Evolutionary conservation across 345 rosid species (phyloP), one percentile per base, ranked within the genome.

Genomic region (Moricandia moricandioides): DNA sequence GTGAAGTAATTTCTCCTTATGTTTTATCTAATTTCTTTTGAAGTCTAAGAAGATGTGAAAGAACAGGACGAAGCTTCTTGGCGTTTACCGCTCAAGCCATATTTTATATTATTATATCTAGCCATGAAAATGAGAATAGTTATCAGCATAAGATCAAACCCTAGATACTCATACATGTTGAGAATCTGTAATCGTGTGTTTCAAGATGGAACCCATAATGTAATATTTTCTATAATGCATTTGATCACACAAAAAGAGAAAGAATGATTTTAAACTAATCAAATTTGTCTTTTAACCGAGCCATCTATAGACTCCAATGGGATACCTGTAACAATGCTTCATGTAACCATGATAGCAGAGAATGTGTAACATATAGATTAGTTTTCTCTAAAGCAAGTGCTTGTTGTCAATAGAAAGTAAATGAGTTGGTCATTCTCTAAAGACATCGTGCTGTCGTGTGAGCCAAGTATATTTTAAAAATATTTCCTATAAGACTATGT

Each of bases 361-460:
- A 30, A 18, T 17, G 13, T 35, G 30, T 35, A 3, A 57, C 6
- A 14, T 37, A 14, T 37, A 14, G 4, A 66, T 2, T 26, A 62
- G 29, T 56, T 54, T 10, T 39, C 6, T 40, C 17, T 27, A 4
- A 52, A 55, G 14, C 60, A 55, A 55, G 29, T 24, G 31, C 24
- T 10, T 21, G 13, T 24, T 21, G 27, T 24, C 60, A 21, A 55
- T 18, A 55, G 12, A 55, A 55, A 55, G n/a, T 24, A 45, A 45
- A 13, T 45, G 60, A 55, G 60, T 21, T 21, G 29, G 30, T 55
- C 30, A 24, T 16, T 40, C 16, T 40, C 13, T 17, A 70, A 70
- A 59, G 59, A 47, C 74, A 43, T 60, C 74, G 67, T 45, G 59
- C 47, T 30, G 17, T 45, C 67, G 59, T 45, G 67, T 17, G 67